Conservation (phyloP, 768 basidiomycete species). For the Russula dissimulans region DNA sequence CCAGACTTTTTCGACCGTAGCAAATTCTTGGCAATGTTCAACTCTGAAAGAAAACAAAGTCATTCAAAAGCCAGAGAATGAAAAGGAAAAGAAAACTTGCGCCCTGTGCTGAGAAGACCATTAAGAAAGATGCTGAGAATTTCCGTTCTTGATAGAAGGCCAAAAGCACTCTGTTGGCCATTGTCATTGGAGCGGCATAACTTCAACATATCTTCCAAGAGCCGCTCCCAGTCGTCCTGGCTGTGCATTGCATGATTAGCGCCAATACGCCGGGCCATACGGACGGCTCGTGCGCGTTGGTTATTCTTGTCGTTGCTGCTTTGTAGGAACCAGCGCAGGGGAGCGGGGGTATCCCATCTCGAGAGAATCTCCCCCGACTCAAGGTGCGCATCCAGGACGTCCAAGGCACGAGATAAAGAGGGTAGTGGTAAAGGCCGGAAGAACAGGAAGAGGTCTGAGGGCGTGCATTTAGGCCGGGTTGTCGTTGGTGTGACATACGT, state of each 20-base stretch:
- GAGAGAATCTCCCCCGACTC: conserved; percentile 89
- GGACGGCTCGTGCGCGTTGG: conserved; percentile 79
- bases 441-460: conserved; percentile 70
- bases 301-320: conserved; percentile 54
- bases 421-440: conserved; percentile 69
- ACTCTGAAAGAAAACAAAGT: conserved; percentile 35
- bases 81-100: conserved; percentile 44
- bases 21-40: conserved; percentile 56
- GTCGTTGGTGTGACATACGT: conserved; percentile 72
- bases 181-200: conserved; percentile 56
- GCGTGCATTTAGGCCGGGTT: conserved; percentile 41
- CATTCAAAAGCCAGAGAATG: not conserved
- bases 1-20: conserved; percentile 40
- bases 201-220: conserved; percentile 87
- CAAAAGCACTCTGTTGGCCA: conserved; percentile 68
- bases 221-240: conserved; percentile 74
- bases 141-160: conserved; percentile 60
- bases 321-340: conserved; percentile 85
- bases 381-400: conserved; percentile 88
- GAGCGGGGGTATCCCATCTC: conserved; percentile 77
- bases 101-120: conserved; percentile 77
- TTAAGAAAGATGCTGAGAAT: conserved; percentile 75
- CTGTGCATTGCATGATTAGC: conserved; percentile 45
- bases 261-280: conserved; percentile 69
- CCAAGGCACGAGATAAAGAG: conserved; percentile 73